Percentiles rank a stretch among this genome's conserved stretches.
Evolutionary conservation across 768 basidiomycete species (phyloP).

Genomic region (Flagelloscypha sp.): DNA sequence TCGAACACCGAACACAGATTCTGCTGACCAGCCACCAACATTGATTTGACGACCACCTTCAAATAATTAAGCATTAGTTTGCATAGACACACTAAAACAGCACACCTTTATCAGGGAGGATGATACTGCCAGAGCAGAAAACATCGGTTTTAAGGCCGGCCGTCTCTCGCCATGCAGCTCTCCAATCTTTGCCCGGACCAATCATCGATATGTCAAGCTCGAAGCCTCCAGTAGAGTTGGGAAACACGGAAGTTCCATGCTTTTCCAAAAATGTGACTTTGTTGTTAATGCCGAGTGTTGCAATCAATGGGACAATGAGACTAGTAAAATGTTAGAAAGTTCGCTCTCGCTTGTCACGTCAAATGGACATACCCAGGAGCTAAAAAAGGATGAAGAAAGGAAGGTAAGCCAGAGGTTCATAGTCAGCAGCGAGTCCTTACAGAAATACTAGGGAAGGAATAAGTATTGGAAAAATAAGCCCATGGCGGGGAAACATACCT

Average conservation of each 20-base stretch:
- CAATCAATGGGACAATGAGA: slow-evolving; percentile 63
- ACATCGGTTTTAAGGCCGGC: slow-evolving; percentile 71
- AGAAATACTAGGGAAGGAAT: no score
- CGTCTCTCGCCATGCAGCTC: slow-evolving; percentile 77
- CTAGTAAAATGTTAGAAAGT: slow-evolving; percentile 25
- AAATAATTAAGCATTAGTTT: no score
- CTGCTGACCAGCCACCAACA: slow-evolving; percentile 48
- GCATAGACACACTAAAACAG: no score
- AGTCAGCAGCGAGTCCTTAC: not conserved
- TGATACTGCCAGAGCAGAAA: slow-evolving; percentile 68
- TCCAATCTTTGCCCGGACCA: slow-evolving; percentile 32
- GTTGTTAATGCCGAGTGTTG: slow-evolving; percentile 72
- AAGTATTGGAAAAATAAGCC: no score
- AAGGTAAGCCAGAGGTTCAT: not conserved
- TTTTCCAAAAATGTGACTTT: slow-evolving; percentile 80
- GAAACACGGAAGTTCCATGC: slow-evolving; percentile 49
- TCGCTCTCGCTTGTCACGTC: not conserved
- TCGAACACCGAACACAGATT: slow-evolving; percentile 66
- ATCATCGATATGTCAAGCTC: slow-evolving; percentile 62
- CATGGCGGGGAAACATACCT: slow-evolving; percentile 35
- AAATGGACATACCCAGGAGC: slow-evolving; percentile 39
- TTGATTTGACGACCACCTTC: slow-evolving; percentile 42
- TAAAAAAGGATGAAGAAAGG: slow-evolving; percentile 15
- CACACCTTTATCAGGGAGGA: slow-evolving; percentile 71
- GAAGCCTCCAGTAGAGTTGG: slow-evolving; percentile 70